phyloP scores from a whole-genome alignment of 352 stramenopile species.

The Halophytophthora batemanensis region DNA sequence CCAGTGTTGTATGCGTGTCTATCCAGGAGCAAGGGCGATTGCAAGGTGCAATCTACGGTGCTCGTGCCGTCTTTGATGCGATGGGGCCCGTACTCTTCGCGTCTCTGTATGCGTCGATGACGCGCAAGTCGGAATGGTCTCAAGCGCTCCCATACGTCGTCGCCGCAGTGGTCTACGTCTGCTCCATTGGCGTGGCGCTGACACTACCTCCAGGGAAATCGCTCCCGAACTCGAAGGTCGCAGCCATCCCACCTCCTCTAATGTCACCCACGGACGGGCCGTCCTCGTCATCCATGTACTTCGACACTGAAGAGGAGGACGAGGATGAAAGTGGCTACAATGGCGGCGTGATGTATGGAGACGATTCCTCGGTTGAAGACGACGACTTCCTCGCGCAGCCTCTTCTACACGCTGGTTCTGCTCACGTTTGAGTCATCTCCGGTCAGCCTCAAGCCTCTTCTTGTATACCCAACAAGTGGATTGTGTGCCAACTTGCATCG shows the following conservation, averaged over 20 bases:
- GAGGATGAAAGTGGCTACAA: conserved; percentile 7
- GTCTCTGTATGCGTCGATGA: conserved; percentile 56
- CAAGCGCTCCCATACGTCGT: conserved; percentile 59
- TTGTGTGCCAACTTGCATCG: too few species aligned
- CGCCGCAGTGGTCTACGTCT: conserved; percentile 45
- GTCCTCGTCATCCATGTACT: conserved; percentile 37
- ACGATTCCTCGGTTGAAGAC: conserved; percentile 17
- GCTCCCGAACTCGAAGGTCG: conserved; percentile 9
- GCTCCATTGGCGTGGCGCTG: conserved; percentile 47
- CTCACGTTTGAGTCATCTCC: conserved; percentile 9
- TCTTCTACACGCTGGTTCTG: conserved; percentile 28
- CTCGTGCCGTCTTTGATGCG: conserved; percentile 61
- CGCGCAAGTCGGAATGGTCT: conserved; percentile 34
- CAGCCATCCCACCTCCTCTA: conserved; percentile 21
- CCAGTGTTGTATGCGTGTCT: not conserved
- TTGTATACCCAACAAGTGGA: too few species aligned
- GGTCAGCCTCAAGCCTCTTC: too few species aligned
- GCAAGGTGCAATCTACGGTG: conserved; percentile 70
- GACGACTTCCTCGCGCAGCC: conserved; percentile 43
- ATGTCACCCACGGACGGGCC: conserved; percentile 42
- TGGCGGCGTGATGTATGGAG: conserved; percentile 16
- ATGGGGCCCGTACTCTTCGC: conserved; percentile 52
- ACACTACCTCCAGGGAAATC: conserved; percentile 30
- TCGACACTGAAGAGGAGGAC: conserved; percentile 48
- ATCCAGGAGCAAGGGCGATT: conserved; percentile 66